Conservation (phyloP, 1,284 basidiomycete genomes). For the Trichosporon ovoides region DNA sequence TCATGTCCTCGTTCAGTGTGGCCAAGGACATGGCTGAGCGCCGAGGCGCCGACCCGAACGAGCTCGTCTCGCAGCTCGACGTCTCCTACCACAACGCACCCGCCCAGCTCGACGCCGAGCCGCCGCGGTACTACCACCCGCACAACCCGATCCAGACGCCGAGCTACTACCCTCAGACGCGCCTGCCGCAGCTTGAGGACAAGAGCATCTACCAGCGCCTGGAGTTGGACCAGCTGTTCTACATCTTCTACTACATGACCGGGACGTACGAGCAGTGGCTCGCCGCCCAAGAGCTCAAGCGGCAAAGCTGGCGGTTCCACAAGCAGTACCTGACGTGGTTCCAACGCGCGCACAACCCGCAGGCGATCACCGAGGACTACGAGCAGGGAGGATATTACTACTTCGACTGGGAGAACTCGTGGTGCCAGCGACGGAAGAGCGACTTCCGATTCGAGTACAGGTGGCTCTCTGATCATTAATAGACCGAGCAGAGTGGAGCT, state of each 20-base stretch:
- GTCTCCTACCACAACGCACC: conserved; percentile 82
- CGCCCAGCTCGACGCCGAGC: conserved; percentile 88
- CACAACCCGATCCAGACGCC: conserved; percentile 87
- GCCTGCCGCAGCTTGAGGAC: conserved; percentile 74
- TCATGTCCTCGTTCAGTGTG: conserved; percentile 90
- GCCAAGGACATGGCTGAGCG: conserved; percentile 63
- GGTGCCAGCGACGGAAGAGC: conserved; percentile 97
- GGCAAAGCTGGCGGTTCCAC: conserved; percentile 98
- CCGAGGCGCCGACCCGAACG: conserved; percentile 76
- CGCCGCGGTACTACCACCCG: conserved; percentile 96
- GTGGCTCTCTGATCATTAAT: conserved; percentile 5
- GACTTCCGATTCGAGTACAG: conserved; percentile 82
- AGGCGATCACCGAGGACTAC: conserved; percentile 98
- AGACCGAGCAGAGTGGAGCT: background rate
- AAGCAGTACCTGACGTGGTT: conserved; percentile 99
- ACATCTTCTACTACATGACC: conserved; percentile 97
- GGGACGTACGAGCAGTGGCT: conserved; percentile 98
- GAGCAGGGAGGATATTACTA: conserved; percentile 98
- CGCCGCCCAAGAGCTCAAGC: conserved; percentile 93
- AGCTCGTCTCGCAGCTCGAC: conserved; percentile 88
- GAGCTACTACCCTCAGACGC: conserved; percentile 90
- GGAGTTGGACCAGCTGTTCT: conserved; percentile 96
- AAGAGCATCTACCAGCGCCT: conserved; percentile 84
- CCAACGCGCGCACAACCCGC: conserved; percentile 97
- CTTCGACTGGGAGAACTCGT: conserved; percentile 95